These are phyloP conservation scores for Castanopsis chinensis DNA, from an alignment of 306 rosid species.

Conservation along the genomic window DNA sequence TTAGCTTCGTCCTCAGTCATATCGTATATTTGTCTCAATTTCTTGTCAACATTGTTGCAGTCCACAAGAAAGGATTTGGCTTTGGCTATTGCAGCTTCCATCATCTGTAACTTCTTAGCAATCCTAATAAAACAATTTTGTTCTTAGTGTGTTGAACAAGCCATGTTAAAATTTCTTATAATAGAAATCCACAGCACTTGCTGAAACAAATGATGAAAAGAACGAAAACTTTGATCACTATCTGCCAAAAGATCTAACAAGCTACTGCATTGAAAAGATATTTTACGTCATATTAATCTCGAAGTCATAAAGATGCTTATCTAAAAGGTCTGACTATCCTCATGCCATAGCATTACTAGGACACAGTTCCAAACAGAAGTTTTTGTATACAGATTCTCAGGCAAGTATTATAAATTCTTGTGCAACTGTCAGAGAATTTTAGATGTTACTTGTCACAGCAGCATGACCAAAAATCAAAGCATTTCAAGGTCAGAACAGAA, in stretches of 20 bases:
- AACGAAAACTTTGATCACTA: neutral
- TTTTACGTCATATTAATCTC: neutral
- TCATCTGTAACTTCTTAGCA: slow-evolving; percentile 56
- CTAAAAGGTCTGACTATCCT: neutral
- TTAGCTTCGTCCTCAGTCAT: slow-evolving; percentile 95
- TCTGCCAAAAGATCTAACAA: neutral
- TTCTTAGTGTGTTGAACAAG: slow-evolving; percentile 11
- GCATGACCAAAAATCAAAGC: neutral
- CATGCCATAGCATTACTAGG: neutral
- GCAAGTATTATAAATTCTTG: neutral
- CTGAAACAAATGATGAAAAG: neutral
- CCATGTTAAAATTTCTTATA: slow-evolving; percentile 7
- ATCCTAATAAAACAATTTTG: slow-evolving; percentile 54
- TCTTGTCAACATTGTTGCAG: slow-evolving; percentile 93
- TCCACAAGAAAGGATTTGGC: slow-evolving; percentile 76
- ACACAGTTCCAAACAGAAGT: neutral
- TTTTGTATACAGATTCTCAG: neutral
- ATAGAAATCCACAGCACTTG: slow-evolving; percentile 8
- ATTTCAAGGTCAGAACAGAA: neutral
- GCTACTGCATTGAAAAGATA: neutral
- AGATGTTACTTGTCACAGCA: neutral
- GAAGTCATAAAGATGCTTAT: neutral
- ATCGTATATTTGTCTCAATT: slow-evolving; percentile 87
- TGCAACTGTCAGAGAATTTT: neutral
- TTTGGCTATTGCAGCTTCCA: slow-evolving; percentile 57